Percentiles rank a stretch among this genome's conserved stretches.
Evolutionary conservation across 352 stramenopile genomes (phyloP).

Genomic region (Pythium insidiosum): DNA sequence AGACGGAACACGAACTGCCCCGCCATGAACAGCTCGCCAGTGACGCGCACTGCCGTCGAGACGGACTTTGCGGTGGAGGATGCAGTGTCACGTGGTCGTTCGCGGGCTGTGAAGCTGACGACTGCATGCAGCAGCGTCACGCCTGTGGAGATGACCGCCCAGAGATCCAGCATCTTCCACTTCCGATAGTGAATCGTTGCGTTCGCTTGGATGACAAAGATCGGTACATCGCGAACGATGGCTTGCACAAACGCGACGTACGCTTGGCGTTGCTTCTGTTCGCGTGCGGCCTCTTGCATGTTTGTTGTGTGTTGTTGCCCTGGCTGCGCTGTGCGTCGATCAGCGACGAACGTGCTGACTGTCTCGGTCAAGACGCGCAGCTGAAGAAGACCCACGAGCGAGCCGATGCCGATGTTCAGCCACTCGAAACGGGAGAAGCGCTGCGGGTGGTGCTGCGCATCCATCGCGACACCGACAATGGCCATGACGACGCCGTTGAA

Average conservation of each 20-base stretch:
- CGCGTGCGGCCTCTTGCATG: slow-evolving; percentile 1
- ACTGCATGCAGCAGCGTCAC: slow-evolving; percentile 41
- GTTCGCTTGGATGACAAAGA: slow-evolving; percentile 71
- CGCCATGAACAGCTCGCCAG: slow-evolving; percentile 35
- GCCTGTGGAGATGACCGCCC: slow-evolving; percentile 40
- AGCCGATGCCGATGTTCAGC: slow-evolving; percentile 31
- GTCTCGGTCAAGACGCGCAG: slow-evolving; percentile 60
- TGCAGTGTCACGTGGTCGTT: not conserved
- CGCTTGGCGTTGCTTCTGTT: slow-evolving; percentile 23
- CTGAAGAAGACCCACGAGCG: slow-evolving; percentile 41
- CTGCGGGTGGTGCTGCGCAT: slow-evolving; percentile 16
- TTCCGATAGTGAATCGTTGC: slow-evolving; percentile 79
- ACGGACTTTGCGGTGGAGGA: not conserved
- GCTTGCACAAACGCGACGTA: slow-evolving; percentile 59
- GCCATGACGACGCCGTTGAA: slow-evolving; percentile 54
- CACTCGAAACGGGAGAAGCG: slow-evolving; percentile 21
- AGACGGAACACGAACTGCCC: slow-evolving; percentile 57
- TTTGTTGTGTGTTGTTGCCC: slow-evolving; percentile 2
- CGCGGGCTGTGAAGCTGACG: slow-evolving; percentile 21
- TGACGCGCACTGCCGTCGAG: slow-evolving; percentile 13
- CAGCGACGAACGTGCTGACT: slow-evolving; percentile 20
- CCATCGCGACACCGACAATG: slow-evolving; percentile 44
- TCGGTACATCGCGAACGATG: slow-evolving; percentile 59
- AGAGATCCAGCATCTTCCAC: slow-evolving; percentile 57
- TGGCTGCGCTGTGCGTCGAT: slow-evolving; percentile 1